A percentile compares a stretch with the other conserved stretches of the same genome.
Conservation (phyloP, 2,329 filamentous ascomycete species). For the Colletotrichum sp. region DNA sequence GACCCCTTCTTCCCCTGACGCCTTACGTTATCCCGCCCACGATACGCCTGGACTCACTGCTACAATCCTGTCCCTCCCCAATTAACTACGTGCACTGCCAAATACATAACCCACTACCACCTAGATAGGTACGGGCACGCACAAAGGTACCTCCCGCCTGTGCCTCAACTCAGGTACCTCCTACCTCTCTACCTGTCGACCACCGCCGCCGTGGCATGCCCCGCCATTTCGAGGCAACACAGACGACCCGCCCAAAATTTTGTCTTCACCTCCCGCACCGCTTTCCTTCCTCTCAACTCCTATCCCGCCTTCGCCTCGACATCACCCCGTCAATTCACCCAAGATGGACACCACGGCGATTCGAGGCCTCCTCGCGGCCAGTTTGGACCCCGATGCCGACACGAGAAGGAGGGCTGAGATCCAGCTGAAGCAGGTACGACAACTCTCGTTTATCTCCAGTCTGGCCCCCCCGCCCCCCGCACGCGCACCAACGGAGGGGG, state of each 20-base stretch:
- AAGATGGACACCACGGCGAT: conserved; percentile 77
- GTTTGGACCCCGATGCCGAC: conserved; percentile 76
- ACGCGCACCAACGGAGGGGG: no score
- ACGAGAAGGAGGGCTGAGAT: conserved; percentile 78
- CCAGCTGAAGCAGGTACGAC: conserved; percentile 79
- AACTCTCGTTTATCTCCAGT: not conserved
- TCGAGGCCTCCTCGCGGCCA: conserved; percentile 78
- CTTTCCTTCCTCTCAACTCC: conserved; percentile 23
- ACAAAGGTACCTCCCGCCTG: not conserved
- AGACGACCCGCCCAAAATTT: conserved; percentile 25
- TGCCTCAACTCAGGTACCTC: not conserved
- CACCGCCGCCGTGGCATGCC: conserved; percentile 19
- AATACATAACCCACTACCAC: not conserved
- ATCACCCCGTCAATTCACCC: conserved; percentile 24
- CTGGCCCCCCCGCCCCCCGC: no score
- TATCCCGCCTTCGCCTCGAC: conserved; percentile 22
- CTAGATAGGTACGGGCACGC: not conserved
- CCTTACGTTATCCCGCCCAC: conserved; percentile 7
- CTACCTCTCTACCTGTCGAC: not conserved
- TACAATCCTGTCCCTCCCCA: not conserved
- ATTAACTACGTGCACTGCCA: not conserved
- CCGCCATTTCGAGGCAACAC: conserved; percentile 24
- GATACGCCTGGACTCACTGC: not conserved
- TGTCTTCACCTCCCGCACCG: conserved; percentile 21
- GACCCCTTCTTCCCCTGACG: not conserved